Base-by-base conservation (phyloP, 108 stramenopile species). In the Nitzschia inconspicua region DNA sequence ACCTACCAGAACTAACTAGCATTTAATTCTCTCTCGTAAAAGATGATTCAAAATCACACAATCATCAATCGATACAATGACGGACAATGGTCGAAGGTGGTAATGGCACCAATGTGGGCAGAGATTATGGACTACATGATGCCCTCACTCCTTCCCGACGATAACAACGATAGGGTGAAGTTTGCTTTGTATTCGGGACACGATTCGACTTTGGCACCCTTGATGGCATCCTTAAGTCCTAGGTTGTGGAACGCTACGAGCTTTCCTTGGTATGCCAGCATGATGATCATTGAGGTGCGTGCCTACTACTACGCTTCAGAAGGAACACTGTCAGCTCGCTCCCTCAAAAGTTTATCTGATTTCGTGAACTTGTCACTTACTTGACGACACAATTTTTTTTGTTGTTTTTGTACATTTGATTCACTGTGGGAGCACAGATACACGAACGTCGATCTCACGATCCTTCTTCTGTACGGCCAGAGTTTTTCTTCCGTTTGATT, bases 211-310 rank as follows among this genome's bases (percentile, higher is more conserved):
- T 47, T 93, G 11, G 81, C 85, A 75, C 79, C 79, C 11, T 35
- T 93, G 11, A 64, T 93, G 40, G 86, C 88, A 2, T 72, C 83
- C 9, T 57, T 91, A 30, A 79, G 81, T 9, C 47, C 64, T 3
- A 32, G 70, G 8, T 76, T 86, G 14, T 88, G 84, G 82, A 69
- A 72, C 25, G 77, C 66, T 2, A 54, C 24, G 6, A 57, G 57
- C 34, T 91, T 84, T 84, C 39, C 86, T n/a, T 80, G 85, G 4
- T 89, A 90, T 46, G 92, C 92, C 2, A 79, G 81, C 36, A 73
- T 87, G 77, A 30, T 94, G 3, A n/a, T 80, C 4, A 68, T 94
- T 13, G 92, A 94, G 57, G 47, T 88, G 27, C 8, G 57, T 35
- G 6, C 7, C 46, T 8, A 8, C 7, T 9, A 16, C 18, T 13